These are phyloP conservation scores for Exophiala phaeomuriformis DNA, from an alignment of 2,329 filamentous ascomycete species.

Conservation along the genomic window DNA sequence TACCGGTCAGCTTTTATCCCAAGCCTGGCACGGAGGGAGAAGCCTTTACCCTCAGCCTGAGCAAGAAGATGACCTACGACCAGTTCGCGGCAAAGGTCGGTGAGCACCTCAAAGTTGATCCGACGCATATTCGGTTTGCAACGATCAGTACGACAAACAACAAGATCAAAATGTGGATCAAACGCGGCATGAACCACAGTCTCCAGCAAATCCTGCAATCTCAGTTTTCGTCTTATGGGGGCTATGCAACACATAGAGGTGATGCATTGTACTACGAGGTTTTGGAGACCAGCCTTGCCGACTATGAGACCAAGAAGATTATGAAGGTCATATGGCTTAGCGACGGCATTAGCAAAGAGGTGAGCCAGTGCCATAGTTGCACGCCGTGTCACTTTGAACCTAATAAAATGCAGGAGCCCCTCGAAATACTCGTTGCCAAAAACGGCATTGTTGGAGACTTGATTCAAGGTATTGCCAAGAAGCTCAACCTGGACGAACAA, in stretches of 20 bases:
- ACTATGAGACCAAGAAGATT: constrained; percentile 85
- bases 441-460: constrained; percentile 74
- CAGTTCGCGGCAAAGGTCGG: constrained; percentile 77
- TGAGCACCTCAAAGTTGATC: constrained; percentile 65
- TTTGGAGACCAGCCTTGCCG: constrained; percentile 85
- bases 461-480: constrained; percentile 67
- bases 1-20: constrained; percentile 69
- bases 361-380: constrained; percentile 34
- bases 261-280: constrained; percentile 89
- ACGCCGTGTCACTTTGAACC: no score
- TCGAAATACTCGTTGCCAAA: constrained; percentile 81
- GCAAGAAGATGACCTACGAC: constrained; percentile 84
- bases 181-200: constrained; percentile 63
- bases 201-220: constrained; percentile 71
- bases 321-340: constrained; percentile 77
- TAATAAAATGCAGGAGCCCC: constrained; percentile 52
- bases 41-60: constrained; percentile 71
- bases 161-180: constrained; percentile 70
- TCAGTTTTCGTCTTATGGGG: constrained; percentile 63
- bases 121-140: constrained; percentile 85
- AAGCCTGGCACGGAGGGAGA: constrained; percentile 47
- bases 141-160: constrained; percentile 71
- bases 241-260: constrained; percentile 57
- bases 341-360: constrained; percentile 87
- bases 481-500: constrained; percentile 71